A percentile compares a stretch with the other conserved stretches of the same genome.
phyloP scores from a whole-genome alignment of 768 basidiomycete genomes.

The Termitomyces sp. region DNA sequence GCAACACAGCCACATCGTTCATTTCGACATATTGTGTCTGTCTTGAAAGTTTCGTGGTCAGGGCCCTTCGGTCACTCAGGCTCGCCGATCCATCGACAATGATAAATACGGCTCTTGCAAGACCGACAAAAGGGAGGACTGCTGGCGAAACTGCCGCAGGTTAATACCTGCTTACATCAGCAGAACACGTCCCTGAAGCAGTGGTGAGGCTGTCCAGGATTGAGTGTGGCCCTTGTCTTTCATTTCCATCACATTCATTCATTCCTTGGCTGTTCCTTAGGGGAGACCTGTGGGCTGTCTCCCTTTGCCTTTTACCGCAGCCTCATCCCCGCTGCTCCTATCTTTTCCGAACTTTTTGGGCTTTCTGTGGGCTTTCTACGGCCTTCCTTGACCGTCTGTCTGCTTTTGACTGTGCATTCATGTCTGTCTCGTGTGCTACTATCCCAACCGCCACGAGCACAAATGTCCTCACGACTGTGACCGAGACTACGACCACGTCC shows the following conservation, averaged over 20 bases:
- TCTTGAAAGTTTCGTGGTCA: not conserved
- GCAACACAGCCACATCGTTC: conserved; percentile 9
- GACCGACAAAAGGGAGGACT: not conserved
- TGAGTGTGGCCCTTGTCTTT: conserved; percentile 9
- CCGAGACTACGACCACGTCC: conserved; percentile 35
- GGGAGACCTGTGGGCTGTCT: conserved; percentile 8
- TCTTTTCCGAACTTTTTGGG: not conserved
- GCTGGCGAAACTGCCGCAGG: conserved; percentile 1
- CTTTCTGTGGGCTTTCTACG: conserved; percentile 2
- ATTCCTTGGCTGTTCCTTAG: conserved; percentile 12
- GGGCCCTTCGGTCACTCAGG: not conserved
- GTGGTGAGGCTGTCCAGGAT: conserved; percentile 16
- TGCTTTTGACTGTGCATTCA: conserved; percentile 16
- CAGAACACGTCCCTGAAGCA: conserved; percentile 10
- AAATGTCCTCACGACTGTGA: conserved; percentile 33
- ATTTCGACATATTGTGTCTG: not conserved
- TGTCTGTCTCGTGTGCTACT: conserved; percentile 40
- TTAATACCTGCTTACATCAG: conserved; percentile 15
- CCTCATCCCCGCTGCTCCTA: conserved; percentile 7
- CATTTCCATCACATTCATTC: conserved; percentile 11
- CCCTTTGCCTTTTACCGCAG: conserved; percentile 9
- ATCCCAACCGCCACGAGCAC: conserved; percentile 44
- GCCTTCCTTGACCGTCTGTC: conserved; percentile 9
- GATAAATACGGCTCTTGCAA: not conserved
- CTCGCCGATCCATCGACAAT: not conserved